These are phyloP conservation scores for Aspergillus udagawae DNA, from an alignment of 2,329 filamentous ascomycete species.

Conservation along the genomic window DNA sequence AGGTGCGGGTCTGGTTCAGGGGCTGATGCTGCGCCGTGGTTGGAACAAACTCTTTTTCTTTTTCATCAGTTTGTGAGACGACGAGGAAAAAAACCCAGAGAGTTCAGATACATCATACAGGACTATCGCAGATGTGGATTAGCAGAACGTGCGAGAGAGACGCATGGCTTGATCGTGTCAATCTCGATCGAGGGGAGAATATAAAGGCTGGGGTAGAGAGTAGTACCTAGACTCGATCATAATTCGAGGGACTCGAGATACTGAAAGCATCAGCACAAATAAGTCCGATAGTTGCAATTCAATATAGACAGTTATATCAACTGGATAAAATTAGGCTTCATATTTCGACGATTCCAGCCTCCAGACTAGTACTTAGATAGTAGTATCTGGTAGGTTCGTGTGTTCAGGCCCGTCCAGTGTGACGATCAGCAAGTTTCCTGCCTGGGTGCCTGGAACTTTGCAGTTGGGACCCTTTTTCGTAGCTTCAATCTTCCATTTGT, in stretches of 20 bases:
- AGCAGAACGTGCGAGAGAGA: background rate
- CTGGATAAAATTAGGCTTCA: background rate
- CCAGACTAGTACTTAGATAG: background rate
- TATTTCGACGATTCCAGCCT: background rate
- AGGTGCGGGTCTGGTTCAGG: slow-evolving; percentile 3
- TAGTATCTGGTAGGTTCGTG: background rate
- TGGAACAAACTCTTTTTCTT: background rate
- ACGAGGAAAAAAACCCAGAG: background rate
- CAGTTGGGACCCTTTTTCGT: background rate
- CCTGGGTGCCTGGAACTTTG: background rate
- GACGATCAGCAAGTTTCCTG: background rate
- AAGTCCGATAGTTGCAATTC: background rate
- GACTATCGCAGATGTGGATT: background rate
- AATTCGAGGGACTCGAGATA: background rate
- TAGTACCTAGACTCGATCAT: background rate
- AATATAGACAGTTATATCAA: background rate
- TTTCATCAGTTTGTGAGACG: background rate
- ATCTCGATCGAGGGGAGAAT: background rate
- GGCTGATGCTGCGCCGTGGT: slow-evolving; percentile 1
- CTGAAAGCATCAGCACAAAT: background rate
- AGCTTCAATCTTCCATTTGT: background rate
- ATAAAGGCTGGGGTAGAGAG: background rate
- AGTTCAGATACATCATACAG: background rate
- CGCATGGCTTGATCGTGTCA: background rate
- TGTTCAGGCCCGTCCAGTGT: background rate